A percentile compares a stretch with the other conserved stretches of the same genome.
These are phyloP conservation scores for Podospora comata DNA, from an alignment of 495 filamentous ascomycete genomes.

Conservation along the genomic window DNA sequence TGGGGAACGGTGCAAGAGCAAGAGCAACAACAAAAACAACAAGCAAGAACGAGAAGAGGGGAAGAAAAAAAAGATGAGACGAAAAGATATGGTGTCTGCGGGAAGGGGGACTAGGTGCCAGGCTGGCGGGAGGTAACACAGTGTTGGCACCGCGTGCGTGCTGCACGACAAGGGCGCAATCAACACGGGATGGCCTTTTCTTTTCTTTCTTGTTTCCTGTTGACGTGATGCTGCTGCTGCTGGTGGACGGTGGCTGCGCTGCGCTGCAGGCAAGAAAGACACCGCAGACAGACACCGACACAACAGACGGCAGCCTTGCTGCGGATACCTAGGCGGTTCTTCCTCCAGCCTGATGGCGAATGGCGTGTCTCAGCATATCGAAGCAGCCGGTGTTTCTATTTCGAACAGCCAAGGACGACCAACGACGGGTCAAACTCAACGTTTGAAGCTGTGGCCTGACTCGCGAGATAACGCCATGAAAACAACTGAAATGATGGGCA, in stretches of 20 bases:
- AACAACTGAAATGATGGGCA: neutral
- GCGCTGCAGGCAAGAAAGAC: neutral
- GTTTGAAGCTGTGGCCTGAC: constrained; percentile 11
- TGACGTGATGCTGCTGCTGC: neutral
- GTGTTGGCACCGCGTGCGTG: neutral
- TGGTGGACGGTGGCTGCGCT: neutral
- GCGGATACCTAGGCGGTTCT: neutral
- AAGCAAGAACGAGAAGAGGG: neutral
- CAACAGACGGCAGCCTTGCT: neutral
- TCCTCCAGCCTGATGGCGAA: neutral
- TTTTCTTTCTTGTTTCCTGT: neutral
- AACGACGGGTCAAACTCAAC: neutral
- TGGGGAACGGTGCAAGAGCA: neutral
- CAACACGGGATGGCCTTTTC: neutral
- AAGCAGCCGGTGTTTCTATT: constrained; percentile 7
- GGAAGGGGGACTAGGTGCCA: neutral
- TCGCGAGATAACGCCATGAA: constrained; percentile 23
- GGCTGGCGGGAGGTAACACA: neutral
- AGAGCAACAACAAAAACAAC: constrained; percentile 1
- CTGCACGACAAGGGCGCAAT: neutral
- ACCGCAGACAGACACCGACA: neutral
- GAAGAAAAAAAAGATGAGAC: neutral
- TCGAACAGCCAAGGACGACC: neutral
- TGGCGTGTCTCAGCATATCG: neutral
- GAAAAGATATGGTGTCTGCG: neutral